These are phyloP conservation scores for Dactylellina cionopaga DNA, from an alignment of 2,329 filamentous ascomycete species.

Conservation along the genomic window DNA sequence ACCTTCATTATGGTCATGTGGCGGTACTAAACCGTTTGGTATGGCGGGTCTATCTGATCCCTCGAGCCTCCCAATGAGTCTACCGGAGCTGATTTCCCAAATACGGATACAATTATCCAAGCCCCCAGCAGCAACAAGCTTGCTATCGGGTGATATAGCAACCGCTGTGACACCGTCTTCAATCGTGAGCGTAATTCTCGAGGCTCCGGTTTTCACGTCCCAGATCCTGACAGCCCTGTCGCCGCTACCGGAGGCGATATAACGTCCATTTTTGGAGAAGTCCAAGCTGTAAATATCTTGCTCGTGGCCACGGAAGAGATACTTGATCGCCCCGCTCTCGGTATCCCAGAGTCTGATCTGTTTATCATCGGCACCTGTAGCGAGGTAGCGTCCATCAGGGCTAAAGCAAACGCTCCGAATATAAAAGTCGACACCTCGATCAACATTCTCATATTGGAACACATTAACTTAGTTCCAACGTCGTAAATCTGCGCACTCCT, in stretches of 20 bases:
- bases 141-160: slow-evolving; percentile 47
- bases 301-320: slow-evolving; percentile 95
- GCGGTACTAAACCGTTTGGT: slow-evolving; percentile 79
- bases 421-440: slow-evolving; percentile 90
- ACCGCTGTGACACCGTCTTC: slow-evolving; percentile 49
- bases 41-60: slow-evolving; percentile 81
- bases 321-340: slow-evolving; percentile 79
- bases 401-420: slow-evolving; percentile 99
- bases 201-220: slow-evolving; percentile 39
- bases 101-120: slow-evolving; percentile 48
- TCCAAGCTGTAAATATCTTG: slow-evolving; percentile 77
- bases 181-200: slow-evolving; percentile 70
- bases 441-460: slow-evolving; percentile 86
- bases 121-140: slow-evolving; percentile 37
- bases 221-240: slow-evolving; percentile 47
- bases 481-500: slow-evolving; percentile 98
- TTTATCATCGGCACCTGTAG: slow-evolving; percentile 97
- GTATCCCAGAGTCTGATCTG: slow-evolving; percentile 99
- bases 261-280: slow-evolving; percentile 46
- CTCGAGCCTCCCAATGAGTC: slow-evolving; percentile 73
- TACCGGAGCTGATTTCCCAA: slow-evolving; percentile 60
- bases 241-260: slow-evolving; percentile 42
- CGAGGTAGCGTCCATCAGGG: slow-evolving; percentile 90
- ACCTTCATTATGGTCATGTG: slow-evolving; percentile 39
- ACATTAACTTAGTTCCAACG: slow-evolving; percentile 84